phyloP scores from a whole-genome alignment of 2,329 filamentous ascomycete genomes.

The Fusarium sp. region DNA sequence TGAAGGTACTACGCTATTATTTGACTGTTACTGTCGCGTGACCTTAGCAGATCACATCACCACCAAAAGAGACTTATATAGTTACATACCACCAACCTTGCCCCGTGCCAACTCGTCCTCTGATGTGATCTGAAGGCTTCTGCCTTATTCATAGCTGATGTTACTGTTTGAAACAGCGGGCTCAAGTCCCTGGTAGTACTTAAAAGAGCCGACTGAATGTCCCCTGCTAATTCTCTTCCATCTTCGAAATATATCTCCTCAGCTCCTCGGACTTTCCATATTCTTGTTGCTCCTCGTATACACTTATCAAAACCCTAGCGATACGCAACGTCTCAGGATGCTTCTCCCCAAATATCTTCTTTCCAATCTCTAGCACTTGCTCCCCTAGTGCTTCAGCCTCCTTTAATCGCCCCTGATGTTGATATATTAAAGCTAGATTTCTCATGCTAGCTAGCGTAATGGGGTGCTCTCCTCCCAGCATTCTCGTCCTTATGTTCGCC shows the following conservation, averaged over 20 bases:
- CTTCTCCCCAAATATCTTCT: rapidly evolving
- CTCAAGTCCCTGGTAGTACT: rapidly evolving
- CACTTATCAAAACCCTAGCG: rapidly evolving
- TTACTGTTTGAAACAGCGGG: rapidly evolving
- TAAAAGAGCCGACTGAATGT: rapidly evolving
- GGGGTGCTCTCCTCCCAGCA: rapidly evolving
- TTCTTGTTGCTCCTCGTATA: not conserved
- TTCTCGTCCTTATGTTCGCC: rapidly evolving
- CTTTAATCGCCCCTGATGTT: rapidly evolving
- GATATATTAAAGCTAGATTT: rapidly evolving
- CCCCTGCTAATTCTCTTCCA: rapidly evolving
- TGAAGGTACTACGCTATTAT: not conserved
- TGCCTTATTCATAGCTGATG: rapidly evolving
- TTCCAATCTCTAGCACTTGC: rapidly evolving
- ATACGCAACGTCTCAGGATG: rapidly evolving
- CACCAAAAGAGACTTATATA: rapidly evolving
- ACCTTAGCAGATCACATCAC: rapidly evolving
- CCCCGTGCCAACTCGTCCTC: too few relatives aligned
- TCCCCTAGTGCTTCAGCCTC: not conserved
- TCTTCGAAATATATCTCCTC: rapidly evolving
- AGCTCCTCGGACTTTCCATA: not conserved
- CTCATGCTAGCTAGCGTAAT: rapidly evolving
- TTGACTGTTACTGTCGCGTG: not conserved
- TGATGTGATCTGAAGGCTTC: rapidly evolving
- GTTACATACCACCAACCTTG: rapidly evolving